phyloP scores from a whole-genome alignment of 1,284 basidiomycete species.

The Psilocybe mexicana region DNA sequence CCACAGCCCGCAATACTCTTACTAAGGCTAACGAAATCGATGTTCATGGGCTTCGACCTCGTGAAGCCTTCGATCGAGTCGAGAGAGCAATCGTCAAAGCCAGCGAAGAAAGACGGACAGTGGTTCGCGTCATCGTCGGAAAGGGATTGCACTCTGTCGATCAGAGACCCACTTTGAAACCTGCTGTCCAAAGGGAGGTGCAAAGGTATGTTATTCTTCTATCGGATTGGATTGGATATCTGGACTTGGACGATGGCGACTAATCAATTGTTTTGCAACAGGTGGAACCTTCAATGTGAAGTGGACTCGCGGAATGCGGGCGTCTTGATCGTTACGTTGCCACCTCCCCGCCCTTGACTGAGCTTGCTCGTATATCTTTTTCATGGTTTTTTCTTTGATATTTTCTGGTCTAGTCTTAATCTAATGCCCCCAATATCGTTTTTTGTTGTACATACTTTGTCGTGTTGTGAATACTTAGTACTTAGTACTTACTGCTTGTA shows the following conservation, averaged over 20 bases:
- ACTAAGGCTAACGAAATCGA: slow-evolving; percentile 56
- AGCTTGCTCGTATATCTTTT: not conserved
- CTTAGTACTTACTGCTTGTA: too few species aligned
- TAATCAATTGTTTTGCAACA: not conserved
- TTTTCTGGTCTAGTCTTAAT: not conserved
- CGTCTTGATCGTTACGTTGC: slow-evolving; percentile 31
- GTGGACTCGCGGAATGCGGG: slow-evolving; percentile 31
- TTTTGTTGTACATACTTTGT: not conserved
- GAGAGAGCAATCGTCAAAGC: slow-evolving; percentile 63
- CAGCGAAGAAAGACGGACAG: slow-evolving; percentile 49
- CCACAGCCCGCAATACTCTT: slow-evolving; percentile 48
- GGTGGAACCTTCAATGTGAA: slow-evolving; percentile 20
- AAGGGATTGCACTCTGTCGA: slow-evolving; percentile 74
- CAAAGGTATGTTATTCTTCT: slow-evolving; percentile 41
- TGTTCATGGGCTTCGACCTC: slow-evolving; percentile 74
- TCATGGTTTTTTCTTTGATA: not conserved
- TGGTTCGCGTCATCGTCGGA: slow-evolving; percentile 76
- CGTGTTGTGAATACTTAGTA: too few species aligned
- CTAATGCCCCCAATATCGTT: not conserved
- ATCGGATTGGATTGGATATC: not conserved
- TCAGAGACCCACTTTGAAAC: slow-evolving; percentile 73
- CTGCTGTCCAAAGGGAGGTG: slow-evolving; percentile 70
- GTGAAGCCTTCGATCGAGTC: slow-evolving; percentile 65
- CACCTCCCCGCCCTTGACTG: slow-evolving; percentile 12
- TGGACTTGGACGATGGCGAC: too few species aligned